Percentiles rank a stretch among this genome's conserved stretches.
Evolutionary conservation across 2,329 filamentous ascomycete genomes (phyloP).

Genomic region (Xylaria sp.): DNA sequence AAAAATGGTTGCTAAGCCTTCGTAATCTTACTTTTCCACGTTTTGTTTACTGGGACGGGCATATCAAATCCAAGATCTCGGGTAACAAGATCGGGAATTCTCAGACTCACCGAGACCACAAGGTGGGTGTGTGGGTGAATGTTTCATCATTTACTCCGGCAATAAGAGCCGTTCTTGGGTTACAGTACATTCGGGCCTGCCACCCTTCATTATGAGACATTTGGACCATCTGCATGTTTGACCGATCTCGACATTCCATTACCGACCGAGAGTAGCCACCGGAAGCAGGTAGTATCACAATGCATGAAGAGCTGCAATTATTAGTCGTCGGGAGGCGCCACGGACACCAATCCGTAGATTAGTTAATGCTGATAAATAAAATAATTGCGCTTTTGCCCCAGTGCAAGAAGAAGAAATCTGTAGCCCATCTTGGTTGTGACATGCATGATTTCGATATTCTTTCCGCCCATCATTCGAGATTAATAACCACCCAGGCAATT

Average conservation of each 20-base stretch:
- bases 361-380: not conserved
- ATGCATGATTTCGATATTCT: not conserved
- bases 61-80: not conserved
- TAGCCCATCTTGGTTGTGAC: not conserved
- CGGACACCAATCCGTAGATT: not conserved
- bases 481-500: not conserved
- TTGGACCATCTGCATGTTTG: constrained; percentile 17
- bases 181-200: constrained; percentile 19
- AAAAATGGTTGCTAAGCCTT: constrained; percentile 8
- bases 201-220: not conserved
- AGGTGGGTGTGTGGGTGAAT: not conserved
- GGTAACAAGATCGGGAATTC: not conserved
- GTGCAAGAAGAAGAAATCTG: not conserved
- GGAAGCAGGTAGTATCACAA: constrained; percentile 11
- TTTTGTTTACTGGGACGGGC: not conserved
- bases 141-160: constrained; percentile 9
- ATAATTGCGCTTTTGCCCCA: not conserved
- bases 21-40: not conserved
- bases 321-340: not conserved
- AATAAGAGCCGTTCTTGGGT: constrained; percentile 21
- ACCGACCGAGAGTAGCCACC: too few species aligned
- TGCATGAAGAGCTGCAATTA: constrained; percentile 8
- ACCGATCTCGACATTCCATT: constrained; percentile 11
- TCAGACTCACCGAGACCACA: constrained; percentile 7
- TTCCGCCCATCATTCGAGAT: not conserved